Evolutionary conservation across 179 eudicot genomes (phyloP), one percentile per base, ranked within the genome.

Genomic region (Beta macrorhiza): DNA sequence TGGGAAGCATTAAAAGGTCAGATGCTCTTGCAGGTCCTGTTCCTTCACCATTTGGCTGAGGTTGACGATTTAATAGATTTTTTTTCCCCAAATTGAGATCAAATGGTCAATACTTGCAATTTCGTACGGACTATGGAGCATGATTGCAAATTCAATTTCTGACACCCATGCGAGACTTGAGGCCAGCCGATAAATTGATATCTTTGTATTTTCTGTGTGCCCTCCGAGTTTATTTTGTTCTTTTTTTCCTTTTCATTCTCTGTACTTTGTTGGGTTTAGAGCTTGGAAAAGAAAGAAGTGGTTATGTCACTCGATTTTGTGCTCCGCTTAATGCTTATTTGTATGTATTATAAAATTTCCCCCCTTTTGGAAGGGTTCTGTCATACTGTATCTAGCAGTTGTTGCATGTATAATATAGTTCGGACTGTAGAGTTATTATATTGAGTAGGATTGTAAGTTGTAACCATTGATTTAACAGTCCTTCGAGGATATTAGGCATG

Each of bases 1-100:
- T 95, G 99, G 99, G 99, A 55, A 92, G 97, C 90, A 95, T 95
- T 84, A 95, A 95, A 80, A 89, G 98, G 83, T 95, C 99, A 11
- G 99, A 95, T 81, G 88, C 98, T 74, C 85, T 89, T 53, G 87
- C 96, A 15, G 98, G 91, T 2, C 93, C 97, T n/a, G 90, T 88
- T 83, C 86, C 98, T 82, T 87, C 97, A 7, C 99, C 99, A 58
- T 95, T 95, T 81, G 97, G 99, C 85, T 95, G 88, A 91, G 82
- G 22, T 78, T 76, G n/a, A 63, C 1, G 72, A 44, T 59, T 73
- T 59, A 8, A 45, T 45, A 1, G 2, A 62, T 7, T 5, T 47
- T 77, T 77, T 59, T 78, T 53, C 0, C 15, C 20, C 32, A 74
- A 25, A 16, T 49, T 19, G 17, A 11, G 55, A 7, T 14, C 2